Percentiles rank a stretch among this genome's conserved stretches.
Evolutionary conservation across 345 rosid genomes (phyloP).

Genomic region (Eucalyptus cloeziana): DNA sequence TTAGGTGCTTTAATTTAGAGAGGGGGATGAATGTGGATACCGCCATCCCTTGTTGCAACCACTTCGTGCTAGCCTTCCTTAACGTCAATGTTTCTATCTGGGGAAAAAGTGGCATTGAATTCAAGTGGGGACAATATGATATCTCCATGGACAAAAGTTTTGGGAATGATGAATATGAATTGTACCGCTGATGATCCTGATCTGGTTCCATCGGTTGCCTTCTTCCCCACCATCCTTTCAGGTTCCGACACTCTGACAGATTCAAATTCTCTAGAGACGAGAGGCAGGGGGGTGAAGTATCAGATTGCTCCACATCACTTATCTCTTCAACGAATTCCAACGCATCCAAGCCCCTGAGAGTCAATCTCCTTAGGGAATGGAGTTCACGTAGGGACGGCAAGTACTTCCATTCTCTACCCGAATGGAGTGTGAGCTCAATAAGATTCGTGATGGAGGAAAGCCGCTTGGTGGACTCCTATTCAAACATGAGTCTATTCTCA

Average conservation of each 20-base stretch:
- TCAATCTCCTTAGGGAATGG: neutral
- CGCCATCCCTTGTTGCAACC: neutral
- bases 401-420: neutral
- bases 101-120: neutral
- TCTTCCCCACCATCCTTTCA: neutral
- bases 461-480: neutral
- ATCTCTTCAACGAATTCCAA: neutral
- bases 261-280: fast-evolving
- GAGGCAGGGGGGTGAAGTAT: fast-evolving
- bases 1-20: fast-evolving
- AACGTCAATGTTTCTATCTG: fast-evolving
- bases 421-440: fast-evolving
- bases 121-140: fast-evolving
- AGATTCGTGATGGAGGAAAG: neutral
- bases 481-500: fast-evolving
- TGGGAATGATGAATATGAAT: neutral
- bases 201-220: neutral
- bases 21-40: neutral
- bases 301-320: fast-evolving
- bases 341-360: fast-evolving
- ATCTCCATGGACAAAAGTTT: fast-evolving
- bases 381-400: neutral
- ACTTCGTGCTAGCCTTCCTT: neutral
- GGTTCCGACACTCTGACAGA: fast-evolving
- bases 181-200: neutral